Conservation (phyloP, 495 filamentous ascomycete species). For the Cercophora scortea region DNA sequence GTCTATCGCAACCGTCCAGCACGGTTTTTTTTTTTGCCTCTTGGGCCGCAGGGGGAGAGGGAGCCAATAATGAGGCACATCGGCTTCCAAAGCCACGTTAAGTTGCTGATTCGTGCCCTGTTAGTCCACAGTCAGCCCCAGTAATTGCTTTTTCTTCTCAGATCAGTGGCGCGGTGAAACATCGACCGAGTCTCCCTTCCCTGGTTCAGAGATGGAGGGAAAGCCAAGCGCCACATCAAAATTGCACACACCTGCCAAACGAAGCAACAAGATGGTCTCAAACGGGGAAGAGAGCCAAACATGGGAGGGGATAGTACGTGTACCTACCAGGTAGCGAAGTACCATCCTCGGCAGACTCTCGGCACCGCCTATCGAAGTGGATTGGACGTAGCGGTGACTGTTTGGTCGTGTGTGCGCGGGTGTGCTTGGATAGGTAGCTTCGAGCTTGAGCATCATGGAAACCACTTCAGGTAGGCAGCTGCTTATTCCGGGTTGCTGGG, state of each 20-base stretch:
- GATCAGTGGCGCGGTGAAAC: slow-evolving; percentile 19
- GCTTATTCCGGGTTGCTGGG: no score
- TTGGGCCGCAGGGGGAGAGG: background rate
- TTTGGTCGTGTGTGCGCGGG: no score
- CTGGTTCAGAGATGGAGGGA: slow-evolving; percentile 10
- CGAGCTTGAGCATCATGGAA: no score
- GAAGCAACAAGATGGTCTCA: slow-evolving; percentile 18
- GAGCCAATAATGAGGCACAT: slow-evolving; percentile 3
- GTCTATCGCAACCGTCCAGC: background rate
- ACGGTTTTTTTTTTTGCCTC: background rate
- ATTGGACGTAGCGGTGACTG: no score
- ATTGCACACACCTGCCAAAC: slow-evolving; percentile 6
- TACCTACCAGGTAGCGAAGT: no score
- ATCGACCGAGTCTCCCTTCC: slow-evolving; percentile 12
- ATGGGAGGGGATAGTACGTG: no score
- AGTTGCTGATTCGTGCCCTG: slow-evolving; percentile 11
- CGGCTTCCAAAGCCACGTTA: background rate
- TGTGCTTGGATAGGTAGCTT: no score
- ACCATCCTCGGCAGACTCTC: no score
- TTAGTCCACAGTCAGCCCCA: slow-evolving; percentile 3
- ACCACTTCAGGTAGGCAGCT: no score
- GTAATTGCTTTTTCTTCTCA: slow-evolving; percentile 1
- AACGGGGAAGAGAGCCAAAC: slow-evolving; percentile 6
- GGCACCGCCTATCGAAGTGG: no score
- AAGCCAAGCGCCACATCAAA: slow-evolving; percentile 1